These are phyloP conservation scores for Lanmaoa rubissima DNA, from an alignment of 768 basidiomycete species.

Conservation along the genomic window DNA sequence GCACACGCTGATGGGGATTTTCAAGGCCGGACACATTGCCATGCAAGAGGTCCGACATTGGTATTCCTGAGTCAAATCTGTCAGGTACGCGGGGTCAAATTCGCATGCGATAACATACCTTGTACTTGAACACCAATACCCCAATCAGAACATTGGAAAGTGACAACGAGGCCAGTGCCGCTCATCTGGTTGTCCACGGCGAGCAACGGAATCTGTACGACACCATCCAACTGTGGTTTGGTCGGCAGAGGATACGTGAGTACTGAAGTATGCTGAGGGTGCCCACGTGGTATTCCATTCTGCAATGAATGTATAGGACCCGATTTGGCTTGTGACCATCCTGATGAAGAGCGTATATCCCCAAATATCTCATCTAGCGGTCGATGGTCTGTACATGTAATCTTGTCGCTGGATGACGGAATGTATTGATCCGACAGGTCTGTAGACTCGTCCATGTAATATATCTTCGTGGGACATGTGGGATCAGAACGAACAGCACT, in stretches of 20 bases:
- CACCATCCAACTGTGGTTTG: conserved; percentile 21
- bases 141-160: conserved; percentile 24
- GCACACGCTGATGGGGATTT: conserved; percentile 17
- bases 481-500: not conserved
- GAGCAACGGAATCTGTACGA: conserved; percentile 22
- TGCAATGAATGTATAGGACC: not conserved
- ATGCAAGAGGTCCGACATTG: conserved; percentile 26
- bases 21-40: conserved; percentile 21
- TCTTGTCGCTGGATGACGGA: conserved; percentile 29
- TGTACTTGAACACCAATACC: conserved; percentile 21
- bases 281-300: conserved; percentile 2
- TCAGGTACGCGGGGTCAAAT: not conserved
- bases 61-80: conserved; percentile 14
- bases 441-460: not conserved
- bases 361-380: conserved; percentile 30
- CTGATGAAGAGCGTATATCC: not conserved
- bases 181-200: conserved; percentile 21
- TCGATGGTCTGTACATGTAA: conserved; percentile 27
- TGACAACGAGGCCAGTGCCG: conserved; percentile 19
- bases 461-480: not conserved
- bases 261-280: not conserved
- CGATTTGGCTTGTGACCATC: not conserved
- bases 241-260: conserved; percentile 20
- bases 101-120: conserved; percentile 8
- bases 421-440: conserved; percentile 23